Evolutionary conservation across 1,284 basidiomycete species (phyloP), one percentile per base, ranked within the genome.

Genomic region (Rhodotorula sp.): DNA sequence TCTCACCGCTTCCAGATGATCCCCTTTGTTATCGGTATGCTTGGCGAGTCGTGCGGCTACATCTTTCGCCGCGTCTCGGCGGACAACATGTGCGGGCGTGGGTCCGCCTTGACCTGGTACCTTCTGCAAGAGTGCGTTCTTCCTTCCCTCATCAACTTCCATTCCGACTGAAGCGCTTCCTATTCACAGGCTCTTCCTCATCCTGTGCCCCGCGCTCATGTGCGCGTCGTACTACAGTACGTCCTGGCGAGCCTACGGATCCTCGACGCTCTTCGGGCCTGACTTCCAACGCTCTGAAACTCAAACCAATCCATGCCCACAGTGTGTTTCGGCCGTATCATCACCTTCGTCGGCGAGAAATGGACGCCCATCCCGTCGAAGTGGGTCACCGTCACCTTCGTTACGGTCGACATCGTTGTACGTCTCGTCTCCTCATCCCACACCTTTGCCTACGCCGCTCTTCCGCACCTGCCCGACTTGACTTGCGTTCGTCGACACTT

Each of bases 341-440:
- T 76, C 55, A 64, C 50, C 22, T 70, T 60, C 54, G 67, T 74
- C 60, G 75, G 73, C 29, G 56, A 68, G 44, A 29, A 51, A 5
- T 76, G 72, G 67, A 65, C 66, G 19, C 69, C 68, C 27, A 58
- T 76, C 32, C 57, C 69, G 2, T 41, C 63, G 7, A 62, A 64
- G 34, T 71, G 75, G 39, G 73, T 75, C 29, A 75, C 75, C n/a
- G 37, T 41, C 32, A 72, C 65, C 56, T 76, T 76, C n/a, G 71
- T 75, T 44, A 57, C 62, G 37, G 50, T 67, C 39, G 69, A 66
- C 48, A 39, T 70, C 13, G 32, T 66, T 12, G 59, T 66, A 19
- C 59, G 57, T 37, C 37, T 39, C 8, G 6, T 25, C 48, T 21
- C 15, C 8, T 57, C 25, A 9, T 6, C 32, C 48, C 60, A 25